Conservation (phyloP, 768 basidiomycete species). For the Galerina sulciceps region DNA sequence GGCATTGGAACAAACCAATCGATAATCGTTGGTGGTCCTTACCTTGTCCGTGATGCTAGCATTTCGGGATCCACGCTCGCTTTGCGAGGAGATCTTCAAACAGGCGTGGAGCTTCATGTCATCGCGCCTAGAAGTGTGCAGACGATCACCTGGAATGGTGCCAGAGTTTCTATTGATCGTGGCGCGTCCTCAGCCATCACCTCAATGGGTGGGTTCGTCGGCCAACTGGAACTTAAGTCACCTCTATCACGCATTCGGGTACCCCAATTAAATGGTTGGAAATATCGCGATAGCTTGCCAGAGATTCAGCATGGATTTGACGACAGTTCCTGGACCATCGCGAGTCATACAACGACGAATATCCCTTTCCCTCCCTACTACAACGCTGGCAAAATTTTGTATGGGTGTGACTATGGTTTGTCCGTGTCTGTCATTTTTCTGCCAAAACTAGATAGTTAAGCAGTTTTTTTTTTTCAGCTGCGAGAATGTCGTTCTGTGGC, state of each 20-base stretch:
- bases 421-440: constrained; percentile 36
- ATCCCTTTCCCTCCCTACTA: constrained; percentile 69
- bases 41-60: constrained; percentile 61
- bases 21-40: constrained; percentile 67
- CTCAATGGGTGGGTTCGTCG: constrained; percentile 50
- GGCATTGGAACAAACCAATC: constrained; percentile 72
- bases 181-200: constrained; percentile 32
- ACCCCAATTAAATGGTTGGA: constrained; percentile 66
- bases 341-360: constrained; percentile 73
- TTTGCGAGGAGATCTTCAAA: constrained; percentile 70
- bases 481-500: constrained; percentile 81
- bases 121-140: constrained; percentile 59
- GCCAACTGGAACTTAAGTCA: constrained; percentile 39
- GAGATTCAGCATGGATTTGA: constrained; percentile 63
- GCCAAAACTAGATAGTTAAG: background rate
- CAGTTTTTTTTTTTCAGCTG: constrained; percentile 50
- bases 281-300: constrained; percentile 74
- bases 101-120: constrained; percentile 57
- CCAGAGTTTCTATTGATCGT: constrained; percentile 39
- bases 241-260: constrained; percentile 33
- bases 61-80: constrained; percentile 54
- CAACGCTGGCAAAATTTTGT: constrained; percentile 74
- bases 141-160: constrained; percentile 76
- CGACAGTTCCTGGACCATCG: constrained; percentile 67
- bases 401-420: constrained; percentile 89